Percentiles rank a stretch among this genome's conserved stretches.
Evolutionary conservation across 306 rosid genomes (phyloP).

Genomic region (Chamaecrista fasciculata): DNA sequence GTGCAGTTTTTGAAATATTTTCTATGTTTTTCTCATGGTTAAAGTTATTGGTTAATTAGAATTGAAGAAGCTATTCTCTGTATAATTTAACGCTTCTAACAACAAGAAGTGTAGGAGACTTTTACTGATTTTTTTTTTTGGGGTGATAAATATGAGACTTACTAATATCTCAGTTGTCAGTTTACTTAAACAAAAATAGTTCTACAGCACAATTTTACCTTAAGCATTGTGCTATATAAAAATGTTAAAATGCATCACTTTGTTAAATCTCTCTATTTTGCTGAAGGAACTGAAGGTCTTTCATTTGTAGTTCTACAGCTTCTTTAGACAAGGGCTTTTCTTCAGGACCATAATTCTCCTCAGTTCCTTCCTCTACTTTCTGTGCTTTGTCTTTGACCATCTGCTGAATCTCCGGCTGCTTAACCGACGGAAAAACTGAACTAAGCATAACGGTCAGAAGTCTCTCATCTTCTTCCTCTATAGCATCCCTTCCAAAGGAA

Average conservation of each 20-base stretch:
- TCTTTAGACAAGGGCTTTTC: conserved; percentile 65
- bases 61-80: neutral
- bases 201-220: conserved; percentile 9
- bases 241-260: neutral
- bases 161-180: neutral
- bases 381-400: conserved; percentile 53
- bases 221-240: conserved; percentile 5
- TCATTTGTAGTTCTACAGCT: conserved; percentile 83
- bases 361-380: conserved; percentile 63
- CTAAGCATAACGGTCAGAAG: conserved; percentile 54
- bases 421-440: conserved; percentile 65
- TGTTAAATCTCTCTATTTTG: conserved; percentile 57
- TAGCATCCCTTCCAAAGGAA: conserved; percentile 64
- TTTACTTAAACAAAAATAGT: conserved; percentile 22
- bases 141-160: too few species aligned
- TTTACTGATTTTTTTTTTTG: too few species aligned
- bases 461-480: conserved; percentile 65
- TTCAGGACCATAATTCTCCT: conserved; percentile 38
- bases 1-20: too few species aligned
- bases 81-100: neutral
- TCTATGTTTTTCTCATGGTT: too few species aligned
- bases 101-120: neutral
- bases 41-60: too few species aligned
- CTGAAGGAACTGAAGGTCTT: conserved; percentile 84
- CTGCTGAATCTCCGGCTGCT: conserved; percentile 53